Base-by-base conservation (phyloP, 2,329 filamentous ascomycete genomes). In the Diaporthe helianthi region DNA sequence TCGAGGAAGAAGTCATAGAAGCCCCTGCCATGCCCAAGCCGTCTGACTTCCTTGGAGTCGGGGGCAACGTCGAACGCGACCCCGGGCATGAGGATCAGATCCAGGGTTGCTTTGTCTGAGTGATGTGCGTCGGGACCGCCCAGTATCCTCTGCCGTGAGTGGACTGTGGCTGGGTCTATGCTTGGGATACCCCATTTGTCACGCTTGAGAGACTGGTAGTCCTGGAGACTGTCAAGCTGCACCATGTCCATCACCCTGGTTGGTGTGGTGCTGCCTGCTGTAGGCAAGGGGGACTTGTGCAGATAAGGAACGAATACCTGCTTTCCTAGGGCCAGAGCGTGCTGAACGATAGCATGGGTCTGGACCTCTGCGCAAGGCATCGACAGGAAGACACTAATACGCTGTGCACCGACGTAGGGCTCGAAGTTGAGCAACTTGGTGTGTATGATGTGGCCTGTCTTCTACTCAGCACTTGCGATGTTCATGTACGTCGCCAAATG, bases 181-280 rank as follows among this genome's bases (percentile, higher is more conserved):
- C 92, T 95, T n/a, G 96, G 96, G 73, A 99, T 99, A 12, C 94
- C 94, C 96, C 96, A 99, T 78, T 87, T 89, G 80, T 99, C 96
- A 49, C 86, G 86, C 76, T 89, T 81, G 70, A 98, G 83, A 29
- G 87, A 87, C 72, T 93, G 88, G 78, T 94, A 97, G 78, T 99
- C 96, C 33, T 87, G 81, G 63, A 93, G 79, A 31, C 89, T 90
- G 68, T 85, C 83, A 49, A 99, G 83, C 72, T 89, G 89, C 26
- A 99, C 88, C 96, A 99, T 98, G 76, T 98, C 94, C 96, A 99
- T 99, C 66, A 96, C 86, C 19, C 87, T 82, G 1, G 81, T 72
- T 5, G 92, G 92, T 7, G 89, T 87, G 68, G 80, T 80, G 70
- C 82, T 77, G 4, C 77, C 77, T n/a, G 81, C 74, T 46, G 64